phyloP scores from a whole-genome alignment of 495 filamentous ascomycete species.

The Halenospora varia region DNA sequence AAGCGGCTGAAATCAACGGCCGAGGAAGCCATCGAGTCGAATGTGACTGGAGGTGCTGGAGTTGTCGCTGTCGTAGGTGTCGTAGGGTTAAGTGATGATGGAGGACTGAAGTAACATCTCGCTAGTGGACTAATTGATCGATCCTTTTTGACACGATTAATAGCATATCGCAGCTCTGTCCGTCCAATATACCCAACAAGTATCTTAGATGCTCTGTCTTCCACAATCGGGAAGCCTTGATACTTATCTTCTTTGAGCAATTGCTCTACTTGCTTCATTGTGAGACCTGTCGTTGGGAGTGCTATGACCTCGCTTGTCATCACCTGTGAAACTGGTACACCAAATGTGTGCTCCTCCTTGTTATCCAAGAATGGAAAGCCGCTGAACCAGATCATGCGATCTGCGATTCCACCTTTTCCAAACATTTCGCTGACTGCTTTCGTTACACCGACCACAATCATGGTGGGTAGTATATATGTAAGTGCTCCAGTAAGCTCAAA shows the following conservation, averaged over 20 bases:
- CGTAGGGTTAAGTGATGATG: conserved; percentile 42
- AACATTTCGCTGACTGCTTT: conserved; percentile 91
- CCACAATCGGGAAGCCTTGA: conserved; percentile 93
- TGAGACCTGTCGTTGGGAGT: conserved; percentile 72
- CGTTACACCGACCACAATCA: conserved; percentile 98
- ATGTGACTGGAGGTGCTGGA: conserved; percentile 39
- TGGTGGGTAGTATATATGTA: conserved; percentile 93
- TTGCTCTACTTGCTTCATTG: conserved; percentile 66
- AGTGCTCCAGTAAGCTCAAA: conserved; percentile 94
- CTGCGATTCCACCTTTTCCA: conserved; percentile 93
- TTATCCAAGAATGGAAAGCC: conserved; percentile 97
- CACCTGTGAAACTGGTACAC: conserved; percentile 86
- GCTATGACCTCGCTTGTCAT: conserved; percentile 80
- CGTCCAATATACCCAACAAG: conserved; percentile 93
- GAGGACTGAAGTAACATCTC: conserved; percentile 70
- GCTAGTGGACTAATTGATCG: conserved; percentile 61
- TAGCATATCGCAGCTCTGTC: conserved; percentile 89
- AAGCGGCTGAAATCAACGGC: conserved; percentile 82
- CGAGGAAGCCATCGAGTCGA: conserved; percentile 60
- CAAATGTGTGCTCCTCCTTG: conserved; percentile 97
- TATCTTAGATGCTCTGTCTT: conserved; percentile 63
- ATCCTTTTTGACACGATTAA: conserved; percentile 76
- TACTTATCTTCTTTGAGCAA: conserved; percentile 76
- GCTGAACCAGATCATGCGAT: conserved; percentile 99
- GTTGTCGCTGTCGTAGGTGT: conserved; percentile 23